Evolutionary conservation across 2,329 filamentous ascomycete species (phyloP).

Genomic region (Penicillium sumatraense): DNA sequence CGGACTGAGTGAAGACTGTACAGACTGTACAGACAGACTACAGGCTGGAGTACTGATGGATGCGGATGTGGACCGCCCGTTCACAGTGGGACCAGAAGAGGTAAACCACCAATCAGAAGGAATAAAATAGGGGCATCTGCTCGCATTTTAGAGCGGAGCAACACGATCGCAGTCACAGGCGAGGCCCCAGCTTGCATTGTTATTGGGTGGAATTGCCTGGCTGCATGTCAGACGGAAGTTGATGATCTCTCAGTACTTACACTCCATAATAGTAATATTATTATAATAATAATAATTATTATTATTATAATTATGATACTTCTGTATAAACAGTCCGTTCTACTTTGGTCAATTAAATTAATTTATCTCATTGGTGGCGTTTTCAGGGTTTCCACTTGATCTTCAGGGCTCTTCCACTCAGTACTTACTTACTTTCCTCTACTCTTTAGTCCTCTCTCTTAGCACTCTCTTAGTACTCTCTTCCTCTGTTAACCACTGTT

Average conservation of each 20-base stretch:
- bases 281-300: background rate
- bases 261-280: background rate
- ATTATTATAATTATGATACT: background rate
- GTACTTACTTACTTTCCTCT: no score
- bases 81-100: conserved; percentile 13
- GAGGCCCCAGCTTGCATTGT: conserved; percentile 1
- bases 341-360: no score
- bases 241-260: background rate
- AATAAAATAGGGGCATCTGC: background rate
- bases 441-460: no score
- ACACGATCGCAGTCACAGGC: conserved; percentile 11
- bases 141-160: conserved; percentile 4
- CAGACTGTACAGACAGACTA: no score
- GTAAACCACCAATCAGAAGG: conserved; percentile 8
- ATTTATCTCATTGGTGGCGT: no score
- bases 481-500: no score
- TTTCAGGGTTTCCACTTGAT: no score
- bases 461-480: no score
- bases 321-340: no score
- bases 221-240: conserved; percentile 22
- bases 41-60: no score
- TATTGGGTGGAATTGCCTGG: conserved; percentile 1
- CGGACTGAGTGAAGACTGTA: no score
- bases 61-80: conserved; percentile 19
- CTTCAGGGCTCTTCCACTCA: no score